phyloP scores from a whole-genome alignment of 2,329 filamentous ascomycete species.

The Phialophora macrospora region DNA sequence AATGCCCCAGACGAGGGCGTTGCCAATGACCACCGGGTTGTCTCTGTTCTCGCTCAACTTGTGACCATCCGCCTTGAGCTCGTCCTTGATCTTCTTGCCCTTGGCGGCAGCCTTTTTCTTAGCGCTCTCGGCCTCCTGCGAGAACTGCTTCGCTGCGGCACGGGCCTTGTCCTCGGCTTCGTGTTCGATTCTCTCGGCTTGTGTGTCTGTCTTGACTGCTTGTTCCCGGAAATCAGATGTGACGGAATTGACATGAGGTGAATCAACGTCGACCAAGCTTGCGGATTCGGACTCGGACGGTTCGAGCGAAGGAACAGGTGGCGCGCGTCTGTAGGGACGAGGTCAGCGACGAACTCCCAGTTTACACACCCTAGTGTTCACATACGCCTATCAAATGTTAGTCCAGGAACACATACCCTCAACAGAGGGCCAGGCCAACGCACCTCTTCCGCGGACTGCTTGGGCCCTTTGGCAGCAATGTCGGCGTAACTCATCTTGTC shows the following conservation, averaged over 20 bases:
- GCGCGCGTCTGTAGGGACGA: constrained; percentile 48
- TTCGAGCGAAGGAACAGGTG: constrained; percentile 47
- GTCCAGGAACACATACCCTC: background rate
- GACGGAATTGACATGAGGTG: constrained; percentile 52
- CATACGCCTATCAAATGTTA: constrained; percentile 32
- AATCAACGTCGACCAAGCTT: constrained; percentile 55
- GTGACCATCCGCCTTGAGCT: constrained; percentile 38
- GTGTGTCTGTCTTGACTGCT: constrained; percentile 52
- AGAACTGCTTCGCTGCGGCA: constrained; percentile 35
- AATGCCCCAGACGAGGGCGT: constrained; percentile 51
- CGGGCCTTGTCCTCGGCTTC: constrained; percentile 45
- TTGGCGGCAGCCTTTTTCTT: constrained; percentile 43
- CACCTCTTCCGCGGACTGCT: constrained; percentile 56
- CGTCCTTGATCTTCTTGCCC: constrained; percentile 40
- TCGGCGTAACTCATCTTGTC: constrained; percentile 55
- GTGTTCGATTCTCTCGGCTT: constrained; percentile 52
- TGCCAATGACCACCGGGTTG: constrained; percentile 55
- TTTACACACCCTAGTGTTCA: constrained; percentile 44
- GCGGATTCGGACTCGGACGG: constrained; percentile 48
- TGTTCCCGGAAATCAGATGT: constrained; percentile 50
- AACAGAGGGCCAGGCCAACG: constrained; percentile 38
- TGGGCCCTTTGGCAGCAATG: constrained; percentile 53
- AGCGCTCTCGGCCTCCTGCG: constrained; percentile 42
- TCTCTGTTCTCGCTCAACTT: constrained; percentile 48
- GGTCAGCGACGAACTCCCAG: constrained; percentile 37